Evolutionary conservation across 768 basidiomycete species (phyloP), one percentile per base, ranked within the genome.

Genomic region (Neoboletus brunneissimus): DNA sequence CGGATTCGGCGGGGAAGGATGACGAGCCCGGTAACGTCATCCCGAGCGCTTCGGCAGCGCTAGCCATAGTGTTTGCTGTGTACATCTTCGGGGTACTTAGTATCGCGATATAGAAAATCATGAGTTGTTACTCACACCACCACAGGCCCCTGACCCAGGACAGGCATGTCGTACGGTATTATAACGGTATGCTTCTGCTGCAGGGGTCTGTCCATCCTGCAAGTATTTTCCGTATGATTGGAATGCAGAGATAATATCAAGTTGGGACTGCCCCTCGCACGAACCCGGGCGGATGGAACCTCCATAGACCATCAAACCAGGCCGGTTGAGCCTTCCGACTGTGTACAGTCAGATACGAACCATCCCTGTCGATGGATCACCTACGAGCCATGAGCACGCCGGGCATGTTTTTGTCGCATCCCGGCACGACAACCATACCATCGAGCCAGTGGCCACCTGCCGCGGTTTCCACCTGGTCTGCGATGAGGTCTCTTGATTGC

Each of bases 331-430:
- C 41, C 97, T 83, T 48, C 96, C 97, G 51, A 99, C 91, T 94
- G 63, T 42, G 38, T 27, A 45, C 18, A 7, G 42, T 71, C 5
- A 68, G 60, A 60, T 34, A 15, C 5, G 35, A 41, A 51, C 34
- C 1, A 10, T 16, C 31, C 18, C n/a, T 2, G 18, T 27, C 1
- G 31, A 49, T 22, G 48, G 51, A 48, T 13, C 27, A 84, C 90
- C 75, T 66, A 93, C 91, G 84, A 47, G 94, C 97, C 83, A 99
- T 99, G 64, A 98, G 79, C 37, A 97, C 95, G 58, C 97, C 97
- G n/a, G 97, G 97, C 96, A 99, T 98, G 76, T 99, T 99, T 77
- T 99, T 99, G 79, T 99, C 96, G 70, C 94, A 98, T 40, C 95
- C 97, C 22, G 97, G 97, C 51, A 99, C 80, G 56, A 93, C 94